Base-by-base conservation (phyloP, 495 filamentous ascomycete species). In the Penicillium subrubescens region DNA sequence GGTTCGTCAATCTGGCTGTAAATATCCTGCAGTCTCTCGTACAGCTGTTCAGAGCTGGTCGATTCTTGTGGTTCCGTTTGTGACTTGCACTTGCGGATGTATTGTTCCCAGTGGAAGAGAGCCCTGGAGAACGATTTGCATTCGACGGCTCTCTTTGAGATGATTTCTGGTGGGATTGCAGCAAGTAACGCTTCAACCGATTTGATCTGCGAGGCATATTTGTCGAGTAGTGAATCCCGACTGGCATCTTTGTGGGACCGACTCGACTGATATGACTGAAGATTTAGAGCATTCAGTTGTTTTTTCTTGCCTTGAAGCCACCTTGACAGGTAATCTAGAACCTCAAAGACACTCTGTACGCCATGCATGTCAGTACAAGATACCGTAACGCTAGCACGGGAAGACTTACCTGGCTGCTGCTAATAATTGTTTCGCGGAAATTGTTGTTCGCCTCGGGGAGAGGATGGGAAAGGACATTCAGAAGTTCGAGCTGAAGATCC, bases 1-100 rank as follows among this genome's bases (percentile, higher is more conserved):
- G 95, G 95, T 69, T 99, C 95, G 66, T 99, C 96, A 57, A 99
- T 97, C 65, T 96, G 88, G 1, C 92, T 93, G 75, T 98, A 99
- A 44, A 97, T 97, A 21, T 93, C 87, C 67, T 97, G 95, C 5
- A 99, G 77, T 33, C 88, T 83, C 67, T 93, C 86, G 67, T 94
- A 86, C 2, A 94, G 80, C 58, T 81, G 75, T 55, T 89, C 84
- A 43, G 84, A 75, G 23, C 81, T 78, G 21, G 83, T 68, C 8
- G 71, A 67, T 17, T 79, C 73, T 14, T 77, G 71, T 33, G 64
- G 61, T 4, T 77, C 76, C 41, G 75, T 63, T 44, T 73, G 74
- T 29, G 72, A 70, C 57, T 79, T 83, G 57, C 81, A 76, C 61
- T 89, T 85, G 21, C 89, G 87, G 58, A 97, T 92, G 67, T 94